These are phyloP conservation scores for Corinectria fuckeliana DNA, from an alignment of 2,329 filamentous ascomycete genomes.

Conservation along the genomic window DNA sequence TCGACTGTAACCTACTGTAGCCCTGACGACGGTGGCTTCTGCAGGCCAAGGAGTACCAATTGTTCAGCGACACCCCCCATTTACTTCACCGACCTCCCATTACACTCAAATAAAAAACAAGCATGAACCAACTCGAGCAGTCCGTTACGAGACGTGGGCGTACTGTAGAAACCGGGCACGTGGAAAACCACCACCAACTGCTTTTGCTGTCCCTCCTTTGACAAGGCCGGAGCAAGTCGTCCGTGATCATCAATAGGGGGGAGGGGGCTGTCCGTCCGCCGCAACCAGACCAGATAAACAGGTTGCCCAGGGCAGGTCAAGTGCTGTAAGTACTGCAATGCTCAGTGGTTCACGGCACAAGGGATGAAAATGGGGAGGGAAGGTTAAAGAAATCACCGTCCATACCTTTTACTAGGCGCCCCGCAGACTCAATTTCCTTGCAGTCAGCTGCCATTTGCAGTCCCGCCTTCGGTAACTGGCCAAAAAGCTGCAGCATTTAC, in stretches of 20 bases:
- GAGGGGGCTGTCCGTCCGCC: too few relatives aligned
- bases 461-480: too few relatives aligned
- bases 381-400: neutral
- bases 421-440: too few relatives aligned
- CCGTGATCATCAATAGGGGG: constrained; percentile 5
- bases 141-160: neutral
- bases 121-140: neutral
- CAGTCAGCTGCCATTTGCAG: too few relatives aligned
- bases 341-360: neutral
- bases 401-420: too few relatives aligned
- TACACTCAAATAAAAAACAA: neutral
- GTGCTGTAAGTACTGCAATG: neutral
- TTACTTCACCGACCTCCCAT: neutral
- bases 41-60: too few relatives aligned
- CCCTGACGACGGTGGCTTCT: too few relatives aligned
- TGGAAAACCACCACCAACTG: neutral
- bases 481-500: too few relatives aligned
- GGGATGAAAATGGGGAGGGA: neutral
- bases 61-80: too few relatives aligned
- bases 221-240: constrained; percentile 14
- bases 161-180: neutral
- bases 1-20: too few relatives aligned
- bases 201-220: neutral
- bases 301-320: too few relatives aligned
- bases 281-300: too few relatives aligned